A percentile compares a stretch with the other conserved stretches of the same genome.
Evolutionary conservation across 169 alveolate genomes (phyloP).

Genomic region (Cryptosporidium sp.): DNA sequence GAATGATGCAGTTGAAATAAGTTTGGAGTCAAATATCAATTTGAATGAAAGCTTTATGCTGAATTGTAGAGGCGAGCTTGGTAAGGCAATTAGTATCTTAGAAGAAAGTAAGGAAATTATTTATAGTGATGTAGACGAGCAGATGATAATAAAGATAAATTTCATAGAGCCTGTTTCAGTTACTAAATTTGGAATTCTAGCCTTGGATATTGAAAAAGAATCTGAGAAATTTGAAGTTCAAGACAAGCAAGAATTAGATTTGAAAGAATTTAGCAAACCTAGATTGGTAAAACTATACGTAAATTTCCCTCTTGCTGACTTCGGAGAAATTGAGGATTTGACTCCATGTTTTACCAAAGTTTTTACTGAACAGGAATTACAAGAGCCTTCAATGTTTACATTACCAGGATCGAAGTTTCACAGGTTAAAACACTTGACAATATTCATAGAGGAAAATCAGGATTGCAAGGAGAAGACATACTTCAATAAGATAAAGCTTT

Average conservation of each 20-base stretch:
- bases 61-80: slow-evolving; percentile 59
- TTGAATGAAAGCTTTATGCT: slow-evolving; percentile 56
- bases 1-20: slow-evolving; percentile 16
- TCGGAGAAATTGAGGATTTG: slow-evolving; percentile 63
- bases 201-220: slow-evolving; percentile 13
- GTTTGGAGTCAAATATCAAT: slow-evolving; percentile 27
- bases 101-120: slow-evolving; percentile 15
- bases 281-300: slow-evolving; percentile 41
- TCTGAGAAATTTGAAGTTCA: not conserved
- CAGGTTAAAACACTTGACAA: slow-evolving; percentile 56
- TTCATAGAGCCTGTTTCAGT: slow-evolving; percentile 49
- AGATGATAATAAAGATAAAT: slow-evolving; percentile 47
- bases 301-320: slow-evolving; percentile 52
- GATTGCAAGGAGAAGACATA: slow-evolving; percentile 30
- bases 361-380: slow-evolving; percentile 20
- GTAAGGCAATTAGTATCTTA: not conserved
- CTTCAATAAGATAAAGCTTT: slow-evolving; percentile 39
- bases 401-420: slow-evolving; percentile 69
- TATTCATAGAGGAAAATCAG: slow-evolving; percentile 71
- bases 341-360: slow-evolving; percentile 35
- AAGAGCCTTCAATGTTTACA: not conserved
- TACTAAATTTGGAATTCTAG: slow-evolving; percentile 44
- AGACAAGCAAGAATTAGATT: not conserved
- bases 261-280: slow-evolving; percentile 10
- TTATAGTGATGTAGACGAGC: slow-evolving; percentile 68